These are phyloP conservation scores for Saitozyma podzolica DNA, from an alignment of 768 basidiomycete species.

Conservation along the genomic window DNA sequence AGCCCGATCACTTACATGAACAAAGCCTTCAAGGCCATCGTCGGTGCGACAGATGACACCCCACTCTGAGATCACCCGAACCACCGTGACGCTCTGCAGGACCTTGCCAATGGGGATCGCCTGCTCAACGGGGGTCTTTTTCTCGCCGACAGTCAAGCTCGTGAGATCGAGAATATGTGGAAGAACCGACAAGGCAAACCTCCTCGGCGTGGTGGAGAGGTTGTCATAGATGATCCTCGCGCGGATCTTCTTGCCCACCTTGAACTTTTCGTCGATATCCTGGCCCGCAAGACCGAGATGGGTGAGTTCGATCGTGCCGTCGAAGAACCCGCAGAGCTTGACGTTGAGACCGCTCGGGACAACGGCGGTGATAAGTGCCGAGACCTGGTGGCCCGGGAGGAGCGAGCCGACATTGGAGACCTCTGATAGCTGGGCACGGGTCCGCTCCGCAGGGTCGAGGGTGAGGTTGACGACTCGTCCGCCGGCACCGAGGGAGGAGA, in stretches of 20 bases:
- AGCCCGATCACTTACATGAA: conserved; percentile 82
- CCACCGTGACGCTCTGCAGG: conserved; percentile 71
- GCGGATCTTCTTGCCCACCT: conserved; percentile 63
- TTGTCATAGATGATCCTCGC: conserved; percentile 81
- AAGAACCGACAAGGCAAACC: conserved; percentile 75
- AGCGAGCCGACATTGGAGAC: conserved; percentile 75
- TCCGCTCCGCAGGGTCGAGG: conserved; percentile 54
- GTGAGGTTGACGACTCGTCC: conserved; percentile 75
- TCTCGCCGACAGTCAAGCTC: conserved; percentile 34
- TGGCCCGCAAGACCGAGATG: conserved; percentile 63
- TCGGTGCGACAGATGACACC: conserved; percentile 72
- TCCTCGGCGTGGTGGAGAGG: conserved; percentile 67
- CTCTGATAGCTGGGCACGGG: conserved; percentile 64
- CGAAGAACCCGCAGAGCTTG: conserved; percentile 87
- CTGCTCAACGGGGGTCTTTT: conserved; percentile 55
- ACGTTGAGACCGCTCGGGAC: conserved; percentile 75
- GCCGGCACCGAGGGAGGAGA: conserved; percentile 70
- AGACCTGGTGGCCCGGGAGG: conserved; percentile 81
- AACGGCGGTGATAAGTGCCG: conserved; percentile 75
- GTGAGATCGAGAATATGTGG: conserved; percentile 67
- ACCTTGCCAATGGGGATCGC: conserved; percentile 72
- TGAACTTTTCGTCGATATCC: conserved; percentile 51
- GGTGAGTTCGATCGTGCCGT: conserved; percentile 79
- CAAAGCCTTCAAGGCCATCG: conserved; percentile 70
- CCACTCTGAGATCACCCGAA: conserved; percentile 73